phyloP scores from a whole-genome alignment of 1,284 basidiomycete genomes.

The Leccinum pachyderme region DNA sequence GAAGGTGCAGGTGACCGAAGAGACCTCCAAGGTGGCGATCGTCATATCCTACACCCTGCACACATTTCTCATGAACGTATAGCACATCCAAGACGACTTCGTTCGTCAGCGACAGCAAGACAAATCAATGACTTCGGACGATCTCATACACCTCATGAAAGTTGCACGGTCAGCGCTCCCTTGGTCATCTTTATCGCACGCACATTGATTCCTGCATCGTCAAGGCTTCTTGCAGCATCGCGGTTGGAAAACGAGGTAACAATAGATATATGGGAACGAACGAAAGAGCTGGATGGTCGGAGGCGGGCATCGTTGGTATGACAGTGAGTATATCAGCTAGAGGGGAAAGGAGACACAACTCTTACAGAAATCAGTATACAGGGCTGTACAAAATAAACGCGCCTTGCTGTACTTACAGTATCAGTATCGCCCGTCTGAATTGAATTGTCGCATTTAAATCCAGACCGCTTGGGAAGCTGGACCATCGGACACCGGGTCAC shows the following conservation, averaged over 20 bases:
- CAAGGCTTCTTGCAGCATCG: constrained; percentile 51
- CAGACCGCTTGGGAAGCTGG: constrained; percentile 6
- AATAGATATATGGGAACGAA: constrained; percentile 45
- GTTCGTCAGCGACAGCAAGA: constrained; percentile 55
- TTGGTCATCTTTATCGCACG: not conserved
- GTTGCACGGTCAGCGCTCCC: constrained; percentile 53
- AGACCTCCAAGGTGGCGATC: constrained; percentile 49
- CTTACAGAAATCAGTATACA: not conserved
- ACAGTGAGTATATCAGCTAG: constrained; percentile 2
- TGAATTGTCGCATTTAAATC: constrained; percentile 18
- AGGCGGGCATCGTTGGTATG: constrained; percentile 17
- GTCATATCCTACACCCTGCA: not conserved
- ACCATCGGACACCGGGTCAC: not conserved
- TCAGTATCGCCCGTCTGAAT: constrained; percentile 9
- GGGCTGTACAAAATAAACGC: constrained; percentile 1
- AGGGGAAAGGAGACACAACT: not conserved
- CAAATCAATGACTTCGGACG: constrained; percentile 49
- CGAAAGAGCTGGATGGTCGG: constrained; percentile 42
- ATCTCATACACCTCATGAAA: constrained; percentile 62
- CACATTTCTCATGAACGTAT: not conserved
- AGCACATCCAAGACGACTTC: constrained; percentile 77
- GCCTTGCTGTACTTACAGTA: not conserved
- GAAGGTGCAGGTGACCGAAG: constrained; percentile 49
- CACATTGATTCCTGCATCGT: constrained; percentile 31
- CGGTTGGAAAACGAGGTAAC: constrained; percentile 45